Percentiles rank a stretch among this genome's conserved stretches.
These are phyloP conservation scores for Phaeosphaeriaceae sp. DNA, from an alignment of 2,329 filamentous ascomycete species.

Conservation along the genomic window DNA sequence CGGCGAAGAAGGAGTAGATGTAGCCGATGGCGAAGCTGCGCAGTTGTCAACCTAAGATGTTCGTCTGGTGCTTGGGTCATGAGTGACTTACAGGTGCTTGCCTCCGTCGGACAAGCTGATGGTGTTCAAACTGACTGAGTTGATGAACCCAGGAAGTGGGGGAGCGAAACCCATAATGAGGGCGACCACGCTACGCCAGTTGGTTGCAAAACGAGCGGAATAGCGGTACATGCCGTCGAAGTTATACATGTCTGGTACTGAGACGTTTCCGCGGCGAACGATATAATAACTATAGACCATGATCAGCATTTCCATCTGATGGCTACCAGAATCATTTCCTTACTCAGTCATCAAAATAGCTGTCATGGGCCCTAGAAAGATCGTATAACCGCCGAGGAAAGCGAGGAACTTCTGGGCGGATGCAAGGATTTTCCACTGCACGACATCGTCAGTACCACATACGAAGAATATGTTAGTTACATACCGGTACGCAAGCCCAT, in stretches of 20 bases:
- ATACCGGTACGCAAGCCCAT: conserved; percentile 46
- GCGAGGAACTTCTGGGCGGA: conserved; percentile 46
- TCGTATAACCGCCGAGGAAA: conserved; percentile 40
- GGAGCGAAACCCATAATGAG: conserved; percentile 32
- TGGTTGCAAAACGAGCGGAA: conserved; percentile 26
- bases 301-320: neutral
- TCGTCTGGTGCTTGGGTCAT: neutral
- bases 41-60: too few relatives aligned
- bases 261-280: conserved; percentile 28
- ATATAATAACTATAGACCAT: conserved; percentile 24
- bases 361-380: conserved; percentile 36
- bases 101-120: conserved; percentile 27
- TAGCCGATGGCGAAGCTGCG: conserved; percentile 45
- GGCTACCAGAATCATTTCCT: neutral
- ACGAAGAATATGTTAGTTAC: neutral
- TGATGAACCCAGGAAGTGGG: conserved; percentile 33
- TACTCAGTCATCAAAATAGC: conserved; percentile 30
- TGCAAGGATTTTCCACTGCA: conserved; percentile 45
- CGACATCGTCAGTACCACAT: neutral
- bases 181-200: conserved; percentile 33
- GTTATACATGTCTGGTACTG: conserved; percentile 33
- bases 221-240: conserved; percentile 38
- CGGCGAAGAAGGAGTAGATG: conserved; percentile 46
- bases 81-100: conserved; percentile 29
- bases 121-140: conserved; percentile 23